Percentiles rank a stretch among this genome's conserved stretches.
Evolutionary conservation across 2,329 filamentous ascomycete species (phyloP).

Genomic region (Aspergillus transmontanensis): DNA sequence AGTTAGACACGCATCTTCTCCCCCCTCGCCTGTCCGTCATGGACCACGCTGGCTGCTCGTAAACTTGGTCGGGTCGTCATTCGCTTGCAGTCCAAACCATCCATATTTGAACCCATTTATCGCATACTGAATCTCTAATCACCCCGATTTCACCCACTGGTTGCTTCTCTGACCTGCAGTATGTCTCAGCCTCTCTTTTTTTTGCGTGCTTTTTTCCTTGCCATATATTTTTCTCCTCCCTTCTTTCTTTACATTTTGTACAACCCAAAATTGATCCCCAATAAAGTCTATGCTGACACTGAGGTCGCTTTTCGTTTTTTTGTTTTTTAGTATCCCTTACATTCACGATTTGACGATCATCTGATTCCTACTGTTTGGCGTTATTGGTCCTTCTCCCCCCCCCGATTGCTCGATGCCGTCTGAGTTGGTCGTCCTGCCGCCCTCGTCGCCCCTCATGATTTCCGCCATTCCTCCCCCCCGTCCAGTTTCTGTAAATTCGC

Average conservation of each 20-base stretch:
- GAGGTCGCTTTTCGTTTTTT: background rate
- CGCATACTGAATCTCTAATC: conserved; percentile 7
- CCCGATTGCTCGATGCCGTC: conserved; percentile 15
- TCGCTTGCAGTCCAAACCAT: conserved; percentile 6
- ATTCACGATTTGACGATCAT: background rate
- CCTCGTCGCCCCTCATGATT: conserved; percentile 28
- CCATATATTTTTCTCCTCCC: conserved; percentile 6
- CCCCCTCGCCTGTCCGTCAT: conserved; percentile 21
- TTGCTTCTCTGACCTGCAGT: conserved; percentile 6
- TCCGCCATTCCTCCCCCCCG: conserved; percentile 34
- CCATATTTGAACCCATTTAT: background rate
- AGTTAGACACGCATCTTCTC: conserved; percentile 2
- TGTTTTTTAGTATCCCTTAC: background rate
- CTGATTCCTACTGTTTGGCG: background rate
- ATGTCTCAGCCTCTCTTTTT: conserved; percentile 12
- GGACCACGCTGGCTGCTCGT: conserved; percentile 28
- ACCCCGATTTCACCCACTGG: background rate
- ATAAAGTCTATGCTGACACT: background rate
- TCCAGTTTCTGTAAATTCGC: conserved; percentile 36
- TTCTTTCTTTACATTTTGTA: background rate
- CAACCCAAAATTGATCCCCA: background rate
- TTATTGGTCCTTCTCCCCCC: background rate
- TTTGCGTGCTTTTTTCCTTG: conserved; percentile 6
- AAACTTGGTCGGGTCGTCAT: conserved; percentile 12
- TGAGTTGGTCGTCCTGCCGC: conserved; percentile 14